Conservation (phyloP, 2,329 filamentous ascomycete genomes). For the Pseudocercospora vitis region DNA sequence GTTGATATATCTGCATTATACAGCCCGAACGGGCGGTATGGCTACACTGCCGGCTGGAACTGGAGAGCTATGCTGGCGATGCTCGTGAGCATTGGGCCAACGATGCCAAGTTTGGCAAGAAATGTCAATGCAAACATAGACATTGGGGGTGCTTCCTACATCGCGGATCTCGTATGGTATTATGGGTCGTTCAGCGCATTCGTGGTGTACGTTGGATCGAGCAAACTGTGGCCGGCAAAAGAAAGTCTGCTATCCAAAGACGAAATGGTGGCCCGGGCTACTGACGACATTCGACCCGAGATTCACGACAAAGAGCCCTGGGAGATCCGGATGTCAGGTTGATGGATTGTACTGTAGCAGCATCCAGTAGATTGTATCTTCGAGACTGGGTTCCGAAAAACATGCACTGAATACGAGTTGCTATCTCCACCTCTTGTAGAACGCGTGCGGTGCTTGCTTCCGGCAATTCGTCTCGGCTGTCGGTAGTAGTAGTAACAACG, state of each 20-base stretch:
- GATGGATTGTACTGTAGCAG: not conserved
- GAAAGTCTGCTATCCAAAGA: not conserved
- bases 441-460: too few relatives aligned
- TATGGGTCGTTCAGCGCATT: not conserved
- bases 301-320: not conserved
- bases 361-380: not conserved
- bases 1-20: slow-evolving; percentile 55
- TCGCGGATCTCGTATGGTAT: not conserved
- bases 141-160: not conserved
- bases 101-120: not conserved
- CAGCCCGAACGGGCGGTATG: slow-evolving; percentile 50
- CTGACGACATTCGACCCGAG: not conserved
- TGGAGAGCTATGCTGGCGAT: slow-evolving; percentile 61
- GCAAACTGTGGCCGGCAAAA: not conserved
- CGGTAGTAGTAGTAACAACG: too few relatives aligned
- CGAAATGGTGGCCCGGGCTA: not conserved
- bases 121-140: not conserved
- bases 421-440: too few relatives aligned
- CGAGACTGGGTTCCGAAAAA: too few relatives aligned
- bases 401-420: too few relatives aligned
- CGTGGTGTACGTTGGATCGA: not conserved
- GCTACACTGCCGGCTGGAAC: slow-evolving; percentile 56
- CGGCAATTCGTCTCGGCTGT: too few relatives aligned
- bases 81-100: slow-evolving; percentile 31
- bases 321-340: not conserved